Conservation (phyloP, 108 stramenopile species). For the Conticribra guillardii region DNA sequence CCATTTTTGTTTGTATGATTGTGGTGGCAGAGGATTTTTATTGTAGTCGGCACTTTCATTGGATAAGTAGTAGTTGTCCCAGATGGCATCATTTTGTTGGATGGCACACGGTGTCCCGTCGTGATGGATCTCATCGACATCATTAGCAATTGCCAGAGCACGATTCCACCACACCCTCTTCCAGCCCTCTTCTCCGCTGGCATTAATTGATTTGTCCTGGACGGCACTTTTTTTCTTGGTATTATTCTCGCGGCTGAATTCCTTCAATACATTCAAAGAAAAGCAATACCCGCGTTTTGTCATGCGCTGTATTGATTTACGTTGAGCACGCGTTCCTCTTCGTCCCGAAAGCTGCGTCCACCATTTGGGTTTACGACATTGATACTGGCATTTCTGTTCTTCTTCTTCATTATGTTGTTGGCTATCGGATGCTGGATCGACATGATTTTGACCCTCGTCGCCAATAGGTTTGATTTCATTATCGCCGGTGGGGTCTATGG, state of each 20-base stretch:
- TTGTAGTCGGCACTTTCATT: neutral
- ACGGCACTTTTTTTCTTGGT: slow-evolving; percentile 17
- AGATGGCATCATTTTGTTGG: neutral
- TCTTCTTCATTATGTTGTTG: too few relatives aligned
- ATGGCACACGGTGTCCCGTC: neutral
- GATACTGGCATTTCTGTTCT: too few relatives aligned
- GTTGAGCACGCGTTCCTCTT: slow-evolving; percentile 64
- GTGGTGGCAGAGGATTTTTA: slow-evolving; percentile 20
- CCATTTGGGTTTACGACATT: slow-evolving; percentile 72
- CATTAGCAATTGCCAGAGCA: slow-evolving; percentile 11
- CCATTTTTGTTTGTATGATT: slow-evolving; percentile 48
- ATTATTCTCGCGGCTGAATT: slow-evolving; percentile 40
- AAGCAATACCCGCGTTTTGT: slow-evolving; percentile 38
- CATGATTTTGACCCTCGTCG: too few relatives aligned
- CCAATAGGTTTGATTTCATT: too few relatives aligned
- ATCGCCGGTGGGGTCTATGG: too few relatives aligned
- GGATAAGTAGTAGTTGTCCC: neutral
- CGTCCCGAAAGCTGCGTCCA: slow-evolving; percentile 65
- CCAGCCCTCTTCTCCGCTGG: slow-evolving; percentile 20
- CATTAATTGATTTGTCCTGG: neutral
- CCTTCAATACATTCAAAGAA: slow-evolving; percentile 24
- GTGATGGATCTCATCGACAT: neutral
- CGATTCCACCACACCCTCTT: slow-evolving; percentile 33
- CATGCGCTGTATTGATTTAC: slow-evolving; percentile 56
- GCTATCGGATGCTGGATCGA: too few relatives aligned